These are phyloP conservation scores for Cladosporium velox DNA, from an alignment of 2,329 filamentous ascomycete genomes.

Conservation along the genomic window DNA sequence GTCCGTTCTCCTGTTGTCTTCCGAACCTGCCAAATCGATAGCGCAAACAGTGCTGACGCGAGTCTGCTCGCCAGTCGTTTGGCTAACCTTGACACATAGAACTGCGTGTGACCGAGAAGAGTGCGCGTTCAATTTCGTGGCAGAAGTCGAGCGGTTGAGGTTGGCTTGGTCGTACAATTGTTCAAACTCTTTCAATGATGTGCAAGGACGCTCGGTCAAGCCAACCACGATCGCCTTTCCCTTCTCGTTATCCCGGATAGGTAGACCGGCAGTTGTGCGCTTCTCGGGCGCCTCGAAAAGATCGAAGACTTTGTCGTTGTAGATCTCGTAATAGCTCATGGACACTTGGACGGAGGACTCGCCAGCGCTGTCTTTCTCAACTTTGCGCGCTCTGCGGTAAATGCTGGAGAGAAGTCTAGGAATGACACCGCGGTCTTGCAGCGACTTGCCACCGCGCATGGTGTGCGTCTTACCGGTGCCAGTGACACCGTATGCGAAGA, in stretches of 20 bases:
- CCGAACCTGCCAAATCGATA: slow-evolving; percentile 94
- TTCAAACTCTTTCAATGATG: slow-evolving; percentile 90
- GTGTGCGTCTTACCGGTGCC: slow-evolving; percentile 99
- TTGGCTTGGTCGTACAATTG: slow-evolving; percentile 97
- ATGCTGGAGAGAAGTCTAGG: slow-evolving; percentile 99
- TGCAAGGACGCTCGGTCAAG: slow-evolving; percentile 83
- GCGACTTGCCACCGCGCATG: slow-evolving; percentile 70
- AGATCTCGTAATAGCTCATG: slow-evolving; percentile 95
- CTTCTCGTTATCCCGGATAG: slow-evolving; percentile 91
- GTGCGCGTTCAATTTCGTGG: slow-evolving; percentile 96
- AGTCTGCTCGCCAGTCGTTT: slow-evolving; percentile 87
- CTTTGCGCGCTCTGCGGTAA: slow-evolving; percentile 71
- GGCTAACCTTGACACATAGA: slow-evolving; percentile 92
- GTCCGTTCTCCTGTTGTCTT: slow-evolving; percentile 93
- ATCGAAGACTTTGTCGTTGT: slow-evolving; percentile 98
- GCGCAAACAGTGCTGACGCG: slow-evolving; percentile 98
- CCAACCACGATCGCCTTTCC: slow-evolving; percentile 89
- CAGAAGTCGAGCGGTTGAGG: slow-evolving; percentile 90
- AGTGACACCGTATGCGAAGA: slow-evolving; percentile 97
- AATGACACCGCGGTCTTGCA: slow-evolving; percentile 93
- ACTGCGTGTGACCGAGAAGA: slow-evolving; percentile 97
- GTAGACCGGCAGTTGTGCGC: slow-evolving; percentile 77
- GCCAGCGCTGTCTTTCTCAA: slow-evolving; percentile 77
- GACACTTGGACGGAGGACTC: slow-evolving; percentile 82
- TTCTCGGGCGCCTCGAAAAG: slow-evolving; percentile 76